These are phyloP conservation scores for Hymenoscyphus albidus DNA, from an alignment of 2,329 filamentous ascomycete species.

Conservation along the genomic window DNA sequence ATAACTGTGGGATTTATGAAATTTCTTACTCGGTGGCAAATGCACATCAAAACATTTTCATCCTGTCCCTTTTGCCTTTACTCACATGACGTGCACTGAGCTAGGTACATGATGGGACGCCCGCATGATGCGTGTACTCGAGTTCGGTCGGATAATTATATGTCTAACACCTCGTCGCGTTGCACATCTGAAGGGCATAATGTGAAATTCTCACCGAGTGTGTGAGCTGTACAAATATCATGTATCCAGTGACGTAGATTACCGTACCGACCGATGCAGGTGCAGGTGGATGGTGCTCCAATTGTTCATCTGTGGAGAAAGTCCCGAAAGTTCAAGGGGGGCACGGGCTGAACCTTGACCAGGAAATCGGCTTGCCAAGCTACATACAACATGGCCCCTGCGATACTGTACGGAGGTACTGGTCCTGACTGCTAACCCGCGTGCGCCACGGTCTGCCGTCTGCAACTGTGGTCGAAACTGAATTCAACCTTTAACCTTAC, in stretches of 20 bases:
- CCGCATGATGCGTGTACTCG: background rate
- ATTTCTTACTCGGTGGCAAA: background rate
- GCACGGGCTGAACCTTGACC: no score
- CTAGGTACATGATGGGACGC: background rate
- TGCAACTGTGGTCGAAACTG: background rate
- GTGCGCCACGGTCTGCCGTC: background rate
- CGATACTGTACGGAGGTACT: background rate
- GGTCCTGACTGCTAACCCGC: background rate
- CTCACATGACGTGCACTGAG: background rate
- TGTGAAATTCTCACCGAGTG: no score
- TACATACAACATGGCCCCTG: background rate
- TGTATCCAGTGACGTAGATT: no score
- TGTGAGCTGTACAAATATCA: no score
- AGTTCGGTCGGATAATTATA: no score
- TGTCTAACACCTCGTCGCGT: background rate
- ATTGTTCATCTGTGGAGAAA: no score
- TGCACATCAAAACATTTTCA: background rate
- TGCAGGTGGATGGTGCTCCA: no score
- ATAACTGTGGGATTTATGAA: no score
- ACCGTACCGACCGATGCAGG: no score
- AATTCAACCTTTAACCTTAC: background rate
- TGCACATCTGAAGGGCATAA: background rate
- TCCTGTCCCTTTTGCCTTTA: background rate
- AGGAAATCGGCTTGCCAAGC: no score
- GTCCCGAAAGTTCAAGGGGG: no score